These are phyloP conservation scores for Yamadazyma sp. DNA, from an alignment of 1,139 yeast genomes.

Conservation along the genomic window DNA sequence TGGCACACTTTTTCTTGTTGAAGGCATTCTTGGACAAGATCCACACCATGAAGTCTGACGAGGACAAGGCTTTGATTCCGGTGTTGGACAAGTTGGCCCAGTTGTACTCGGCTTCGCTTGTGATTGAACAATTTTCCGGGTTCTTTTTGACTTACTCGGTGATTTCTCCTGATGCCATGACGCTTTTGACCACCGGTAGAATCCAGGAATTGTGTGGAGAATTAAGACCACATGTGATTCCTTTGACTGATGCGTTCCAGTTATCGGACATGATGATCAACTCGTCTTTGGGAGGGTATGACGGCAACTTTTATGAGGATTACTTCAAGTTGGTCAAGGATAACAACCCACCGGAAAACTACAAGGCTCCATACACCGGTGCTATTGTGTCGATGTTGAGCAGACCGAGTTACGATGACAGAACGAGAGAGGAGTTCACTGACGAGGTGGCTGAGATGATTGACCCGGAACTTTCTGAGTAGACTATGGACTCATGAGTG, in stretches of 20 bases:
- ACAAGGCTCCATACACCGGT: constrained; percentile 43
- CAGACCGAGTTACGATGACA: constrained; percentile 36
- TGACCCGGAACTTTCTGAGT: constrained; percentile 15
- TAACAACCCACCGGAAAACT: constrained; percentile 34
- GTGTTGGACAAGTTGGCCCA: constrained; percentile 27
- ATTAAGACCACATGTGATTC: constrained; percentile 45
- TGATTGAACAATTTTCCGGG: constrained; percentile 39
- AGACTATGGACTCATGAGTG: neutral
- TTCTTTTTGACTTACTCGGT: constrained; percentile 41
- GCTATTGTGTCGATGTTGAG: constrained; percentile 37
- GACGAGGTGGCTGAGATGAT: constrained; percentile 37
- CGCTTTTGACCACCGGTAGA: constrained; percentile 29
- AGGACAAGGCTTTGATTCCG: constrained; percentile 26
- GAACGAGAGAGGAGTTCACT: constrained; percentile 43
- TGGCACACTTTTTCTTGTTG: constrained; percentile 39
- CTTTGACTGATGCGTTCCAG: constrained; percentile 51
- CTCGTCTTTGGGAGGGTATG: constrained; percentile 44
- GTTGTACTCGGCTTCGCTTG: constrained; percentile 29
- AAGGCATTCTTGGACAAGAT: constrained; percentile 31
- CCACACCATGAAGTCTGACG: constrained; percentile 21
- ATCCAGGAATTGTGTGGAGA: constrained; percentile 37
- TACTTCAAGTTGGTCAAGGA: constrained; percentile 40
- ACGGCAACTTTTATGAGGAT: constrained; percentile 49
- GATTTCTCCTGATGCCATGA: constrained; percentile 33
- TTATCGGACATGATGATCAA: constrained; percentile 44